Evolutionary conservation across 2,329 filamentous ascomycete species (phyloP).

Genomic region (Microdochium nivale): DNA sequence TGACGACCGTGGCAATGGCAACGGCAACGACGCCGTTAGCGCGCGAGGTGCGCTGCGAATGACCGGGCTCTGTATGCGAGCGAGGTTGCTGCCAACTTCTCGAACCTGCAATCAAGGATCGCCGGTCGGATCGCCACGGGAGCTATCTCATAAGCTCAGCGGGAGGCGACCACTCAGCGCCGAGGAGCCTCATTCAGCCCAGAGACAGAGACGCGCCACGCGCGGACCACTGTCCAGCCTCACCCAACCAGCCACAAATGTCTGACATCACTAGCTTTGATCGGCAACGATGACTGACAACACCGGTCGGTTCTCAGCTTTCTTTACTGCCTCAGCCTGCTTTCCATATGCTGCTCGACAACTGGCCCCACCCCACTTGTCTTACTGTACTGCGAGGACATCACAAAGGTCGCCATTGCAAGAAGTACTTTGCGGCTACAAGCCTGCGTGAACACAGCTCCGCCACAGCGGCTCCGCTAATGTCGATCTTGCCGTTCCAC

Average conservation of each 20-base stretch:
- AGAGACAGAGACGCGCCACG: background rate
- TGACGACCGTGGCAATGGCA: background rate
- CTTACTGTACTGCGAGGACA: background rate
- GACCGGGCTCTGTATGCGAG: background rate
- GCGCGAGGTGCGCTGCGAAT: background rate
- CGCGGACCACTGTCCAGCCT: background rate
- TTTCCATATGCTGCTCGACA: background rate
- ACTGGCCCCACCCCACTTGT: background rate
- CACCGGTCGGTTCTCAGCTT: background rate
- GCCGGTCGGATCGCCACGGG: background rate
- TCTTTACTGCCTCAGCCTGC: background rate
- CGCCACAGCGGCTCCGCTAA: background rate
- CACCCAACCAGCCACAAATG: background rate
- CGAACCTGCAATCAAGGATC: background rate
- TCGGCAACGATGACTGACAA: background rate
- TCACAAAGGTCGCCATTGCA: background rate
- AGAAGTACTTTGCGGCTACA: background rate
- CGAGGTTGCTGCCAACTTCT: background rate
- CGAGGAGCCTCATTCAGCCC: background rate
- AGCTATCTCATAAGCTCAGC: background rate
- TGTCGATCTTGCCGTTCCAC: background rate
- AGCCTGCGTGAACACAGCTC: background rate
- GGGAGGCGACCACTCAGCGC: background rate
- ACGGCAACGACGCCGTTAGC: background rate
- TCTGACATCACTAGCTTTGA: background rate